A percentile compares a stretch with the other conserved stretches of the same genome.
phyloP scores from a whole-genome alignment of 208 protist species.

The Acanthamoeba sp. region DNA sequence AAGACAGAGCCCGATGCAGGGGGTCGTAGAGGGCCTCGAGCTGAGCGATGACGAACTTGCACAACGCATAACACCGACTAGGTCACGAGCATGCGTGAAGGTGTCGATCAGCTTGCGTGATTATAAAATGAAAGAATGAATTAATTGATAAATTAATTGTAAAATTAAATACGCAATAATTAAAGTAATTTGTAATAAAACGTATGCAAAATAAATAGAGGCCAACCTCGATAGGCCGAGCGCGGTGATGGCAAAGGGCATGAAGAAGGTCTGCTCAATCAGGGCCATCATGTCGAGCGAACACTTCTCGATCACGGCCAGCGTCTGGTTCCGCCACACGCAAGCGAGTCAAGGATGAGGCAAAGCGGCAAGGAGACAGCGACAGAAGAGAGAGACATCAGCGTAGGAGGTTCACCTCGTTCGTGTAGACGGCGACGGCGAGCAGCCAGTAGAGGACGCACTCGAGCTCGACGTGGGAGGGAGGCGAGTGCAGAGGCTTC shows the following conservation, averaged over 20 bases:
- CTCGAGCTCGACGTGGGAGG: background rate
- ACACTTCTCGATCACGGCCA: background rate
- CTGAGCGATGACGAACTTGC: slow-evolving; percentile 9
- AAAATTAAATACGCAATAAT: no score
- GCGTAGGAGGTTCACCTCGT: background rate
- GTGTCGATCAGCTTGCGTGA: no score
- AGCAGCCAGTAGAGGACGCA: slow-evolving; percentile 35
- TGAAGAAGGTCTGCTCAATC: slow-evolving; percentile 50
- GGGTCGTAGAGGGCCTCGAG: background rate
- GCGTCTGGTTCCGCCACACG: background rate
- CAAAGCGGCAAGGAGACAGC: background rate
- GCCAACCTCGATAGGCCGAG: background rate
- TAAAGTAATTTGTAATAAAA: no score
- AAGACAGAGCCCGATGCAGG: background rate
- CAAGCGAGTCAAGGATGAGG: background rate
- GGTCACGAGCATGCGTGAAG: background rate
- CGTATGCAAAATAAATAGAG: no score
- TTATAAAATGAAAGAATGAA: no score
- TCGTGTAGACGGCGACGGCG: background rate
- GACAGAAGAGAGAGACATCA: no score
- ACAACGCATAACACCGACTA: slow-evolving; percentile 10
- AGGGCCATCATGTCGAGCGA: slow-evolving; percentile 10
- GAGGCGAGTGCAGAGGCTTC: background rate
- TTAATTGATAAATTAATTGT: no score
- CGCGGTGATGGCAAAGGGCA: background rate